Evolutionary conservation across 1,284 basidiomycete genomes (phyloP).

Genomic region (Puccinia coronata): DNA sequence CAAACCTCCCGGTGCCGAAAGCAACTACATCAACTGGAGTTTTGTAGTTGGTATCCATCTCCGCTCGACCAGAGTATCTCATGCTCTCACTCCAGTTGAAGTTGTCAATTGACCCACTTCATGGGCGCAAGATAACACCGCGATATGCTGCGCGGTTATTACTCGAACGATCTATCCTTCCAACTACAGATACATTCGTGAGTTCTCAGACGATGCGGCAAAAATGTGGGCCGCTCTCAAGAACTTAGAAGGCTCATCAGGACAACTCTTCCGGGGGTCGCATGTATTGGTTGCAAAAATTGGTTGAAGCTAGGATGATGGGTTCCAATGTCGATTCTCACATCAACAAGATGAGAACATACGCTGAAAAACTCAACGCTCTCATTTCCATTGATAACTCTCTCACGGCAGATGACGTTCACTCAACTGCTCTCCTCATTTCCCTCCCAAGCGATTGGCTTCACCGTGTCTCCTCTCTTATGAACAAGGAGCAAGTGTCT

Average conservation of each 20-base stretch:
- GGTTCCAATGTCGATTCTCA: neutral
- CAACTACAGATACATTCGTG: neutral
- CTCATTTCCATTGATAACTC: neutral
- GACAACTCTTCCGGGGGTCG: neutral
- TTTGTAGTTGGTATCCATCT: neutral
- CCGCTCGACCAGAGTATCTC: neutral
- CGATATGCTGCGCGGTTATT: neutral
- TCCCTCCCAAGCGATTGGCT: constrained; percentile 8
- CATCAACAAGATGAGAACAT: neutral
- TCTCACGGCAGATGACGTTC: constrained; percentile 8
- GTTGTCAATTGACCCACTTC: too few relatives aligned
- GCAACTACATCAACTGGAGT: neutral
- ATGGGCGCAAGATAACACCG: neutral
- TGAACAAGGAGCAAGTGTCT: constrained; percentile 1
- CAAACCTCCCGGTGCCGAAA: neutral
- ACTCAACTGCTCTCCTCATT: constrained; percentile 2
- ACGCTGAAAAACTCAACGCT: constrained; percentile 3
- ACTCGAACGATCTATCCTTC: neutral
- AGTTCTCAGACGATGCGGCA: neutral
- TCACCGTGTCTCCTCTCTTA: constrained; percentile 15
- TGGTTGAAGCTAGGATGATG: neutral
- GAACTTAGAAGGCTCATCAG: neutral
- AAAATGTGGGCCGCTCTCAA: neutral
- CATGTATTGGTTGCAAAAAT: constrained; percentile 10
- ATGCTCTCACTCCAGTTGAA: neutral